These are phyloP conservation scores for Apiotrichum sp. DNA, from an alignment of 1,284 basidiomycete genomes.

Conservation along the genomic window DNA sequence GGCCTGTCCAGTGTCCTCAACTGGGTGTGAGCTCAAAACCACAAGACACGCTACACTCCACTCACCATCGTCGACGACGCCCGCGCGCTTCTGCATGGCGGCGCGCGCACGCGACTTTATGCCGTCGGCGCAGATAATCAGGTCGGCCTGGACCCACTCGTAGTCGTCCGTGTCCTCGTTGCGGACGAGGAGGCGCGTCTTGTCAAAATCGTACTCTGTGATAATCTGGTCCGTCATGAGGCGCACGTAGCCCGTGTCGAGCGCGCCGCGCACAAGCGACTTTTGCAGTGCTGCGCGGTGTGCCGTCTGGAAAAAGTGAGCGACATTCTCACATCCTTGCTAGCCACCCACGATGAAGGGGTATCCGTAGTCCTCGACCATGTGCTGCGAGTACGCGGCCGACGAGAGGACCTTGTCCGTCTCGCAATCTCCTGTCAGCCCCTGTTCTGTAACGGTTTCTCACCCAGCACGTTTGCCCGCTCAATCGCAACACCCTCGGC, in stretches of 20 bases:
- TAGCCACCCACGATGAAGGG: slow-evolving; percentile 25
- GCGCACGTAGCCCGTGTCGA: slow-evolving; percentile 28
- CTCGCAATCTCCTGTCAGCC: slow-evolving; percentile 22
- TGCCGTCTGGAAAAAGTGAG: slow-evolving; percentile 20
- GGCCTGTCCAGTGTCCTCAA: slow-evolving; percentile 44
- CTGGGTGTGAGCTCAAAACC: slow-evolving; percentile 11
- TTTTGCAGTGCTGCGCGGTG: slow-evolving; percentile 42
- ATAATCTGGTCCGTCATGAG: slow-evolving; percentile 29
- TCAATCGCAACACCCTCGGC: slow-evolving; percentile 34
- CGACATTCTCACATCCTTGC: not conserved
- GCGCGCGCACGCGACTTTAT: slow-evolving; percentile 36
- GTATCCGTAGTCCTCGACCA: slow-evolving; percentile 30
- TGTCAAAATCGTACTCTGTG: slow-evolving; percentile 33
- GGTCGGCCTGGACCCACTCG: slow-evolving; percentile 37
- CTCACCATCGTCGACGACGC: slow-evolving; percentile 29
- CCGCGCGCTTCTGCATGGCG: slow-evolving; percentile 31
- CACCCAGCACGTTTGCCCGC: slow-evolving; percentile 29
- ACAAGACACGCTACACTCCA: not conserved
- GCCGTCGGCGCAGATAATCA: slow-evolving; percentile 42
- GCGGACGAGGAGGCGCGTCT: slow-evolving; percentile 25
- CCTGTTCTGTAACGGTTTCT: no score
- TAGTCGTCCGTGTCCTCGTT: slow-evolving; percentile 16
- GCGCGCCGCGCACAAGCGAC: slow-evolving; percentile 28
- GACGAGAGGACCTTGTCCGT: slow-evolving; percentile 29
- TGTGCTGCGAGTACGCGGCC: slow-evolving; percentile 32